Evolutionary conservation across 2,329 filamentous ascomycete genomes (phyloP).

Genomic region (Neofusicoccum umdonicola): DNA sequence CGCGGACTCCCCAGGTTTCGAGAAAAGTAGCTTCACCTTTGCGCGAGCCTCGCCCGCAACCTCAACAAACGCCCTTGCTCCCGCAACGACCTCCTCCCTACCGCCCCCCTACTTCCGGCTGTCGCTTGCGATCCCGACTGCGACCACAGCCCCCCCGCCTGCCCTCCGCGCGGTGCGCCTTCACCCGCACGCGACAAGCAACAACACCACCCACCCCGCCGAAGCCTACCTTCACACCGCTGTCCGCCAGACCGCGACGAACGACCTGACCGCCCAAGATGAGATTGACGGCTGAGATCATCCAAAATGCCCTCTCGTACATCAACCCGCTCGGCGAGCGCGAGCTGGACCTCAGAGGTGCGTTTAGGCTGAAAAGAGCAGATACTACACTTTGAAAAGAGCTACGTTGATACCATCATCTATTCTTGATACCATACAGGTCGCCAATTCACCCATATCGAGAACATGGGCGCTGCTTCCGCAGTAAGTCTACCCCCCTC

Average conservation of each 20-base stretch:
- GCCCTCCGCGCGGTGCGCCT: neutral
- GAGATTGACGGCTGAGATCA: conserved; percentile 80
- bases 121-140: too few relatives aligned
- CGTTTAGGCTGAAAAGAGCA: conserved; percentile 78
- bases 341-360: conserved; percentile 99
- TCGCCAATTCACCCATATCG: conserved; percentile 95
- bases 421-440: conserved; percentile 63
- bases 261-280: conserved; percentile 4
- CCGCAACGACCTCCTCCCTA: neutral
- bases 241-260: neutral
- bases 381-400: conserved; percentile 81
- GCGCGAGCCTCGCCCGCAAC: neutral
- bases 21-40: conserved; percentile 1
- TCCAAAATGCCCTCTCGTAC: conserved; percentile 92
- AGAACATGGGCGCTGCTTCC: conserved; percentile 82
- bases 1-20: neutral
- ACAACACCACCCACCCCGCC: neutral
- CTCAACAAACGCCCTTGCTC: neutral
- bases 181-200: neutral
- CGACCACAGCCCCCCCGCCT: neutral
- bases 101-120: neutral
- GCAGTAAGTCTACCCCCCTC: conserved; percentile 61
- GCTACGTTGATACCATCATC: conserved; percentile 78
- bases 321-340: conserved; percentile 98
- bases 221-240: neutral